Evolutionary conservation across 2,329 filamentous ascomycete species (phyloP), one percentile per base, ranked within the genome.

Genomic region (Rutstroemia sp.): DNA sequence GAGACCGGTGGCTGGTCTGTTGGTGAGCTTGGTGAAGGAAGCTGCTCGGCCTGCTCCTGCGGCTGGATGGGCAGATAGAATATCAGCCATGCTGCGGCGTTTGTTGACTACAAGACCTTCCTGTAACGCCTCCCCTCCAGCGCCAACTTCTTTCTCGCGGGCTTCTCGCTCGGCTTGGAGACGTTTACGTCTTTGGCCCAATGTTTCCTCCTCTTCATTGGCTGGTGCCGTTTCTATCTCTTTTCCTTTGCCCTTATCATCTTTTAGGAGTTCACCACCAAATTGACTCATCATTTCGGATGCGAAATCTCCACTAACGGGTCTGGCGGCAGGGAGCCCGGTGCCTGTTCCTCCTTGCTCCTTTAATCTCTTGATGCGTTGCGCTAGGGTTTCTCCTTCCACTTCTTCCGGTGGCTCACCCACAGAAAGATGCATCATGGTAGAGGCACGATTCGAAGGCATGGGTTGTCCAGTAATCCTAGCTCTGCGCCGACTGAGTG

Each of bases 111-210:
- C 64, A 16, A 70, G 59, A 39, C 58, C 52, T 23, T 58, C 58
- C 19, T 56, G 46, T 21, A 27, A 7, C 36, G 53, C 48, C 14
- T 54, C 48, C 34, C 46, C 59, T 9, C 17, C 48, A 9, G 40
- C 54, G 44, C 72, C 73, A 69, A 81, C 79, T 61, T 80, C 80
- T 44, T 76, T 73, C 59, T 81, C 79, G 27, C 81, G 79, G 6
- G 84, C 84, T 70, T 88, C 84, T 25, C 77, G 76, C 65, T 86
- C 83, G 6, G 84, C 83, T 68, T 91, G 87, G 1, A 94, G 75
- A 25, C 89, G 81, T 27, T 82, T 83, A 0, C 88, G 83, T 10
- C 89, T 83, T 69, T 92, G 87, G 9, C 88, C 89, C 0, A 94
- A 76, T 0, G 89, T 92, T 68, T 94, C 89, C 63, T 90, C 86